Base-by-base conservation (phyloP, 768 basidiomycete species). In the Leccinum olivaceopallidum region DNA sequence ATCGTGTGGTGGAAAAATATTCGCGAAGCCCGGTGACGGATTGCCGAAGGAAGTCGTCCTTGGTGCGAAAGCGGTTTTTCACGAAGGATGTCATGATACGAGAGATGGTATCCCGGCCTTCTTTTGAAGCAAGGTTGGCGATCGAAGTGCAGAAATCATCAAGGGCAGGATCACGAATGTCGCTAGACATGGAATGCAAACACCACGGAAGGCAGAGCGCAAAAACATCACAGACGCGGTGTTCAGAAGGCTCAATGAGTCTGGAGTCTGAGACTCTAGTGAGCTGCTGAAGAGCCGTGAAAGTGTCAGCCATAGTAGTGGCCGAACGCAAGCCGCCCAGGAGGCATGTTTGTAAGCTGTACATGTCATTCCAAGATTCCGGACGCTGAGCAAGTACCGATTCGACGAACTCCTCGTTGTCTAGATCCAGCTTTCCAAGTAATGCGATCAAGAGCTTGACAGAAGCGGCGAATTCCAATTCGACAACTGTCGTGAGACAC, bases 31-130 rank as follows among this genome's bases (percentile, higher is more conserved):
- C 88, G 2, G 85, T 80, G 22, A 94, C 87, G 0, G 92, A 94
- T 70, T 97, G 94, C 5, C 93, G 86, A 60, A 96, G 82, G 76
- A 96, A 96, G 75, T 97, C 95, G 56, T 98, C 95, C 68, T 88
- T 88, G 2, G 94, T 94, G 53, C 95, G 82, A 80, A 98, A 97
- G 55, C 91, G 88, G 22, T 81, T 80, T 73, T 92, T 92, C 58
- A 90, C 85, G 66, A 95, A 95, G 4, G 92, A 94, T 5, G 81
- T 87, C 89, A 96, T 91, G 68, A 98, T 90, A 53, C 91, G 88
- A 56, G 85, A 81, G 66, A 97, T 91, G 67, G 88, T 90, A n/a
- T 84, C 81, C 30, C 87, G 83, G 28, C 85, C 87, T 64, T 93
- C 89, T 53, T 77, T 72, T 44, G 85, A 84, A 3, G 95, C 95